Conservation (phyloP, 2,329 filamentous ascomycete genomes). For the Podosphaera xanthii region DNA sequence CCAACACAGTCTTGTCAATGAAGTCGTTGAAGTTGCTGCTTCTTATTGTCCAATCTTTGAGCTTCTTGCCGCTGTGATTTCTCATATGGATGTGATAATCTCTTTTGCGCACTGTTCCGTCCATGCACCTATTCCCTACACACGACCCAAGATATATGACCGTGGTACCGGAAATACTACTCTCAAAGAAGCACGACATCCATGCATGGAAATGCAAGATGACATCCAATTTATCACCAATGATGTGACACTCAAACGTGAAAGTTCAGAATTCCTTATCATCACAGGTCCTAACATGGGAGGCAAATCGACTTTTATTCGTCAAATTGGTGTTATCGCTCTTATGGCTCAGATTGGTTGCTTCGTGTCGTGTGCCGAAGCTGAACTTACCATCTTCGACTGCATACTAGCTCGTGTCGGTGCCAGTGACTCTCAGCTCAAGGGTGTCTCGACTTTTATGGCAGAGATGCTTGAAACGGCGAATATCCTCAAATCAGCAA, state of each 20-base stretch:
- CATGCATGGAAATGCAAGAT: slow-evolving; percentile 96
- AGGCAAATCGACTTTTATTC: slow-evolving; percentile 94
- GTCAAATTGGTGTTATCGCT: slow-evolving; percentile 88
- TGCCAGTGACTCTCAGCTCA: slow-evolving; percentile 87
- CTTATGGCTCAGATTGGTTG: slow-evolving; percentile 94
- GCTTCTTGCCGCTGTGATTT: slow-evolving; percentile 64
- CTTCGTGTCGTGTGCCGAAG: slow-evolving; percentile 79
- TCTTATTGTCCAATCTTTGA: slow-evolving; percentile 91
- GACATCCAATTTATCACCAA: slow-evolving; percentile 98
- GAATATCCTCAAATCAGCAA: slow-evolving; percentile 94
- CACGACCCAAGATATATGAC: slow-evolving; percentile 71
- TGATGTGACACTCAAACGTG: slow-evolving; percentile 61
- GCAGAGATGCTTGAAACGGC: slow-evolving; percentile 98
- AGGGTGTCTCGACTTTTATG: slow-evolving; percentile 98
- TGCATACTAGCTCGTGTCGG: slow-evolving; percentile 90
- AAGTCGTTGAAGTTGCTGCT: slow-evolving; percentile 80
- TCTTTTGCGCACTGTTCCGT: slow-evolving; percentile 83
- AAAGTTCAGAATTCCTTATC: slow-evolving; percentile 49
- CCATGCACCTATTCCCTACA: slow-evolving; percentile 78
- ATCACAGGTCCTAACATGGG: slow-evolving; percentile 92
- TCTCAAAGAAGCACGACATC: slow-evolving; percentile 82
- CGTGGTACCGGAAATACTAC: slow-evolving; percentile 74
- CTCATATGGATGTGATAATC: slow-evolving; percentile 86
- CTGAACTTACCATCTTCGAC: slow-evolving; percentile 88
- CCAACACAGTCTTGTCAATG: slow-evolving; percentile 70